phyloP scores from a whole-genome alignment of 1,284 basidiomycete genomes.

The Malassezia pachydermatis region DNA sequence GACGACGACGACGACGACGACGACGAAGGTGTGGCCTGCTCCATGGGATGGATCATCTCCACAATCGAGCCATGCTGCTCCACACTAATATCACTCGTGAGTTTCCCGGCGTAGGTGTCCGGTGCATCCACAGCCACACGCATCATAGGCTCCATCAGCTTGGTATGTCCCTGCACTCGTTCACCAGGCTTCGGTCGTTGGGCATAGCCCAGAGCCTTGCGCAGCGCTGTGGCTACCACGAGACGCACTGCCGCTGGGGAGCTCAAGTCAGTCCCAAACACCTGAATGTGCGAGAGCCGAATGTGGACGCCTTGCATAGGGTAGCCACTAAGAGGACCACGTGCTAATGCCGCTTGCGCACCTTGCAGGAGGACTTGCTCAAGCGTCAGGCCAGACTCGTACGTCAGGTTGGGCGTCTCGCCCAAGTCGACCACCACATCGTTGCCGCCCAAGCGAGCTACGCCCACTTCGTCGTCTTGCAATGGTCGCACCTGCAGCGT shows the following conservation, averaged over 20 bases:
- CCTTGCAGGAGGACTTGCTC: conserved; percentile 17
- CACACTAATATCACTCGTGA: conserved; percentile 36
- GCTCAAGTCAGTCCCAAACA: conserved; percentile 27
- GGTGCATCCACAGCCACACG: conserved; percentile 26
- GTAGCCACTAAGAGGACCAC: conserved; percentile 38
- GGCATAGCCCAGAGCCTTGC: conserved; percentile 22
- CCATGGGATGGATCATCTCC: conserved; percentile 25
- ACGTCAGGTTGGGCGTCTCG: background rate
- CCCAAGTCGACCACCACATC: conserved; percentile 22
- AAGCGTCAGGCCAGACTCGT: conserved; percentile 1
- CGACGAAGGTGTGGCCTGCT: conserved; percentile 58
- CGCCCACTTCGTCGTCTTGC: conserved; percentile 20
- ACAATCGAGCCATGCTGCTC: conserved; percentile 36
- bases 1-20: conserved; percentile 45
- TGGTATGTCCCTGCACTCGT: conserved; percentile 11
- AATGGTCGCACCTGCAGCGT: conserved; percentile 22
- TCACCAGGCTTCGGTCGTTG: conserved; percentile 4
- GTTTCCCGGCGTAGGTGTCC: conserved; percentile 29
- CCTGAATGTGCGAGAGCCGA: conserved; percentile 19
- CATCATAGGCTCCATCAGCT: conserved; percentile 46
- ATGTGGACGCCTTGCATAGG: conserved; percentile 31
- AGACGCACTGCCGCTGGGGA: conserved; percentile 28
- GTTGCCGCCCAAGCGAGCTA: conserved; percentile 26
- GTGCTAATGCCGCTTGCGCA: conserved; percentile 27
- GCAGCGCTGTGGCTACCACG: conserved; percentile 24